Evolutionary conservation across 2,329 filamentous ascomycete genomes (phyloP).

Genomic region (Nemania abortiva): DNA sequence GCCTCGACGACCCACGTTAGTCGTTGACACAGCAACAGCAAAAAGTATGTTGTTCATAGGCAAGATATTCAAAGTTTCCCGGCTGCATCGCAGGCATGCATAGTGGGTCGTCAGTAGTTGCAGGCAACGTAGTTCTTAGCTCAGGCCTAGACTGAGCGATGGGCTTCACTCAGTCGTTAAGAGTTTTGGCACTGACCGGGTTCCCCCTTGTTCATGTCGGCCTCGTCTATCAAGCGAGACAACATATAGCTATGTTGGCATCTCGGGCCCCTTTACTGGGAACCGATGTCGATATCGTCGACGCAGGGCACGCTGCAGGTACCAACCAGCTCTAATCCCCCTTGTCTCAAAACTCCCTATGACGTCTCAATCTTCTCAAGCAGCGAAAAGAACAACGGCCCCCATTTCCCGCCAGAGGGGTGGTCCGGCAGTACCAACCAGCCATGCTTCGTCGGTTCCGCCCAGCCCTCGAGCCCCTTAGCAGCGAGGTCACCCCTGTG

Average conservation of each 20-base stretch:
- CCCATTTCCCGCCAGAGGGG: slow-evolving; percentile 51
- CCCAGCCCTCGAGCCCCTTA: slow-evolving; percentile 42
- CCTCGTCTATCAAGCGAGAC: background rate
- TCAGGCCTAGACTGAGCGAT: background rate
- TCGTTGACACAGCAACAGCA: background rate
- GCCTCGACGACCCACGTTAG: too few relatives aligned
- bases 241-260: background rate
- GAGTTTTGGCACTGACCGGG: background rate
- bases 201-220: background rate
- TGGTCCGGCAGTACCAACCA: slow-evolving; percentile 58
- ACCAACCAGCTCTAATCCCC: background rate
- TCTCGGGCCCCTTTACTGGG: background rate
- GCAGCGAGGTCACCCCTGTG: slow-evolving; percentile 44
- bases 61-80: background rate
- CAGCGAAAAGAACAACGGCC: slow-evolving; percentile 56
- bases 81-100: background rate
- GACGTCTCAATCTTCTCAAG: slow-evolving; percentile 51
- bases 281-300: background rate
- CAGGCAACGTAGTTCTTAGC: background rate
- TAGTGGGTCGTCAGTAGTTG: background rate
- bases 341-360: background rate
- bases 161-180: background rate
- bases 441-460: slow-evolving; percentile 52
- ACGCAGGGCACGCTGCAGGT: background rate
- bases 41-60: background rate